Evolutionary conservation across 768 basidiomycete species (phyloP).

Genomic region (Suillus clintonianus): DNA sequence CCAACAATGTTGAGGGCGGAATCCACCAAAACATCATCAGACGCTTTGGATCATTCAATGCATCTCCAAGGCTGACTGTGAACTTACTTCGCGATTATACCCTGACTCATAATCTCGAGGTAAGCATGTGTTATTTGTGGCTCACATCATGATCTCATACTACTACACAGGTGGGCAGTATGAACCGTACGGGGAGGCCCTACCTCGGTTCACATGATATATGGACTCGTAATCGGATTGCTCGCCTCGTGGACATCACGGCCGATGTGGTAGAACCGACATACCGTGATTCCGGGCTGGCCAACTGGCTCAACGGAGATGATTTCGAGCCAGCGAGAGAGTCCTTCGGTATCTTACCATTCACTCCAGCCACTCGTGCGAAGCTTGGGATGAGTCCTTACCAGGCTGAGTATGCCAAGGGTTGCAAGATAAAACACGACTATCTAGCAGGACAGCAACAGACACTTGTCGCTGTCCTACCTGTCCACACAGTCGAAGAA

Average conservation of each 20-base stretch:
- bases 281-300: not conserved
- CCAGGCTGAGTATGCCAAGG: not conserved
- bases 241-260: not conserved
- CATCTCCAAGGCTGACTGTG: constrained; percentile 22
- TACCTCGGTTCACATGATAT: constrained; percentile 25
- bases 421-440: constrained; percentile 11
- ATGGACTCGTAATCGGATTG: constrained; percentile 22
- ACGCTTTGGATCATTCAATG: constrained; percentile 14
- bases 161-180: constrained; percentile 20
- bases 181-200: constrained; percentile 22
- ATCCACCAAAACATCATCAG: constrained; percentile 32
- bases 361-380: not conserved
- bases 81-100: constrained; percentile 22
- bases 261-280: not conserved
- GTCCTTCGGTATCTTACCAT: constrained; percentile 11
- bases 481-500: constrained; percentile 28
- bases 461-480: constrained; percentile 27
- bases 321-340: constrained; percentile 4
- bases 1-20: constrained; percentile 37
- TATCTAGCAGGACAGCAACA: constrained; percentile 26
- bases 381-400: constrained; percentile 17
- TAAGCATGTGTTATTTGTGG: not conserved
- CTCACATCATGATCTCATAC: not conserved
- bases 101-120: constrained; percentile 28
- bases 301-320: constrained; percentile 17